Base-by-base conservation (phyloP, 2,329 filamentous ascomycete genomes). In the Clonostachys byssicola region DNA sequence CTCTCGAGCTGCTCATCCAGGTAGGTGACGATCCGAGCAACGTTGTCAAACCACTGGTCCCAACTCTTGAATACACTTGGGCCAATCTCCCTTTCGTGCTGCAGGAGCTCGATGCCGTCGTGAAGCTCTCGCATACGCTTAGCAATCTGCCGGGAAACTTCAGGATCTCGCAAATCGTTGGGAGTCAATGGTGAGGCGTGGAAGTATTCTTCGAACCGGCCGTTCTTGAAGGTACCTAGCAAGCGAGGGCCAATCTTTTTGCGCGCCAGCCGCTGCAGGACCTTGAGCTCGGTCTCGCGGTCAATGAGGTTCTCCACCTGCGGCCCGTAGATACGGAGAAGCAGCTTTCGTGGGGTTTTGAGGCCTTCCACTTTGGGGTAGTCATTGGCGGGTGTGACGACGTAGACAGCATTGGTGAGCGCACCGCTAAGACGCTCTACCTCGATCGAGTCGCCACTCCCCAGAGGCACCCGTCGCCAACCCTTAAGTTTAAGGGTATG, bases 61-160 rank as follows among this genome's bases (percentile, higher is more conserved):
- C 92, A 99, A 61, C 96, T 97, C 55, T 81, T 84, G 81, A 90
- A 95, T 12, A 96, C 86, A 47, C 84, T 86, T 0, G 94, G 88
- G 0, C 94, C 94, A 17, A 78, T 83, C 35, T 88, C 80, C 44
- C 84, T 79, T 66, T 99, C 94, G 35, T 84, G 75, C 2, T 86
- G 80, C 0, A 96, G 77, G 17, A 99, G 73, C 30, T 96, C 91
- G 51, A 99, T 86, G 1, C 94, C 94, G 45, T 96, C 89, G 59
- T 99, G 94, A 35, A 99, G 77, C 66, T 99, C 94, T 52, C 92
- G 81, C 90, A 99, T 96, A 44, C 94, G 88, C 74, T 97, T 97
- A 12, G 94, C 92, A 60, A 99, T 99, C 61, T 96, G 89, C 59
- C 81, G 88, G 34, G 88, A 95, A 0, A 89, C 96, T 44, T 90